Base-by-base conservation (phyloP, 129 eudicot genomes). In the Pulicaria dysenterica region DNA sequence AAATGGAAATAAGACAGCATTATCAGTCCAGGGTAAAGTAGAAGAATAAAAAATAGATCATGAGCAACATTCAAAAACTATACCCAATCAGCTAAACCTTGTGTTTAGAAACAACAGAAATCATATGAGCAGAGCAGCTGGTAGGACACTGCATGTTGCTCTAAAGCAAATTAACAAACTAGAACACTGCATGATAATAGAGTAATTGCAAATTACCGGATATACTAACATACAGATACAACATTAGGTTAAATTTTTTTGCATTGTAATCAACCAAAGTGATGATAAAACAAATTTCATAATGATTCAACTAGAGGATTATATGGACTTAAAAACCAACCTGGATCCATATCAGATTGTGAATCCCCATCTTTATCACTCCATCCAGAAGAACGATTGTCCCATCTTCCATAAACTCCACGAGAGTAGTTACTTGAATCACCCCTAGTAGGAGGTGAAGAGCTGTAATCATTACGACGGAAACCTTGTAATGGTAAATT, bases 401-500 rank as follows among this genome's bases (percentile, higher is more conserved):
- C 98, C 98, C 98, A 85, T 74, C 87, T 87, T 68, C 88, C 96
- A 53, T 83, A 65, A 13, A 17, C 74, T 78, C 48, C 67, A 61
- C 67, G 48, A n/a, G 67, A 61, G 11, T 13, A n/a, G 40, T 14
- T 39, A 31, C 92, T 77, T 6, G 90, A 77, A 62, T 89, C 98
- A 38, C 95, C 96, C 67, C 85, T 79, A 60, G 91, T 83, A 41
- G 95, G 96, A 8, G 95, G 93, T 14, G 98, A 94, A 43, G 95
- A 87, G 73, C 95, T 61, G 73, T 90, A 81, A 38, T 93, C 98
- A 34, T 54, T 81, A 64, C 90, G 89, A 56, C 88, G 87, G 67
- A 77, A 87, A 48, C 96, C 87, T 65, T 82, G 96, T 54, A 73
- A 80, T 15, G 92, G 81, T 49, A 75, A 75, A 77, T 83, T 79